phyloP scores from a whole-genome alignment of 306 rosid genomes.

The Boehmeria nivea region DNA sequence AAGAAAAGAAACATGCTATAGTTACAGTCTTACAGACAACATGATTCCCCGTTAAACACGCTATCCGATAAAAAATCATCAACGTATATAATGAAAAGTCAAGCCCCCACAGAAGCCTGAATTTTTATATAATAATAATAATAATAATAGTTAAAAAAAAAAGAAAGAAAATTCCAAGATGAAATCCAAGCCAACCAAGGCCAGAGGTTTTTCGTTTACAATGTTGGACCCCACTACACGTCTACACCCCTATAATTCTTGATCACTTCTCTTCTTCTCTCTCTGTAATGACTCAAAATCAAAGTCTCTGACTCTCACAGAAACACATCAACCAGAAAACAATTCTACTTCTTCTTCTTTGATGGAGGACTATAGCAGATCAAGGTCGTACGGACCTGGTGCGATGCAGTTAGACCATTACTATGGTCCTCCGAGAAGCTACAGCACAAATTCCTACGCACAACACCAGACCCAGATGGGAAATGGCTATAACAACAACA shows the following conservation, averaged over 20 bases:
- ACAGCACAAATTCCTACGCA: slow-evolving; percentile 43
- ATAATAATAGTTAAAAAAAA: neutral
- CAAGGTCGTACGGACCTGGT: slow-evolving; percentile 48
- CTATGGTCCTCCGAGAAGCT: slow-evolving; percentile 50
- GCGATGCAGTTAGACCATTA: slow-evolving; percentile 60
- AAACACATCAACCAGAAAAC: neutral
- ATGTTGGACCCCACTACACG: slow-evolving; percentile 38
- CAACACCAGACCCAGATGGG: slow-evolving; percentile 34
- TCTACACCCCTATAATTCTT: neutral
- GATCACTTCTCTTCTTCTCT: neutral
- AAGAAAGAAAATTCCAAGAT: slow-evolving; percentile 3
- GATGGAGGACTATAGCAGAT: slow-evolving; percentile 65
- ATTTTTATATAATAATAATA: neutral
- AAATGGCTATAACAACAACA: slow-evolving; percentile 19
- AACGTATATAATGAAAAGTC: neutral
- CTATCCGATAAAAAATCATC: slow-evolving; percentile 18
- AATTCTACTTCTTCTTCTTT: neutral
- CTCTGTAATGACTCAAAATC: neutral
- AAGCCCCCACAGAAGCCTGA: neutral
- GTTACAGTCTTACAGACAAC: too few relatives aligned
- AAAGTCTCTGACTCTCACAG: neutral
- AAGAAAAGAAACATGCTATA: neutral
- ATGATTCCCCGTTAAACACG: slow-evolving; percentile 53
- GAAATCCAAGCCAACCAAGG: slow-evolving; percentile 17
- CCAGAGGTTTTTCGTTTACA: slow-evolving; percentile 17